Conservation (phyloP, 148 eudicot species). For the Amaranthus hypochondriacus region DNA sequence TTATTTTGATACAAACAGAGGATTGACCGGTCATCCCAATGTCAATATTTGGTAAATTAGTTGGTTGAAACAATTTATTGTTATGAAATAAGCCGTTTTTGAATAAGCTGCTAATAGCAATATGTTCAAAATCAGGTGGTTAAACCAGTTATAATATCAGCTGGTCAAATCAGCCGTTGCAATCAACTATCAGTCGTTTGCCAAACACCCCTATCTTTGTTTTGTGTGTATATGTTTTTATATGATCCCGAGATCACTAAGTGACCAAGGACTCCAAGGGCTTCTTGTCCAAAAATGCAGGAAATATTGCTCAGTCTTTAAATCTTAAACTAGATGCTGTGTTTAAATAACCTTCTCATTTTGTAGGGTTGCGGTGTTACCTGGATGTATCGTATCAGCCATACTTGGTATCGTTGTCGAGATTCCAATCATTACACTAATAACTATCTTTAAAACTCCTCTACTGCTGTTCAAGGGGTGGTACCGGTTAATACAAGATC, state of each 20-base stretch:
- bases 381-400: constrained; percentile 26
- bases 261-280: not conserved
- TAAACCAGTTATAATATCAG: no score
- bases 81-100: no score
- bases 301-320: not conserved
- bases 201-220: no score
- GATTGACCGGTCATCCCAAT: no score
- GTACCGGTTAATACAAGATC: constrained; percentile 30
- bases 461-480: constrained; percentile 27
- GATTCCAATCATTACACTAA: constrained; percentile 14
- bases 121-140: no score
- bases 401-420: constrained; percentile 24
- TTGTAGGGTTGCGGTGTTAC: constrained; percentile 17
- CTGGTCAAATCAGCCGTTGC: no score
- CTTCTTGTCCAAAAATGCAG: not conserved
- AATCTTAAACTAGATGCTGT: not conserved
- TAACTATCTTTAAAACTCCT: constrained; percentile 24
- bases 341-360: not conserved
- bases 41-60: no score
- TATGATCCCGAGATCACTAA: not conserved
- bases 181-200: no score
- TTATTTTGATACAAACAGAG: no score
- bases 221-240: not conserved
- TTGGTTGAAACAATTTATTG: no score
- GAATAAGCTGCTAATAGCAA: no score